Evolutionary conservation across 306 rosid genomes (phyloP).

Genomic region (Macrotyloma uniflorum): DNA sequence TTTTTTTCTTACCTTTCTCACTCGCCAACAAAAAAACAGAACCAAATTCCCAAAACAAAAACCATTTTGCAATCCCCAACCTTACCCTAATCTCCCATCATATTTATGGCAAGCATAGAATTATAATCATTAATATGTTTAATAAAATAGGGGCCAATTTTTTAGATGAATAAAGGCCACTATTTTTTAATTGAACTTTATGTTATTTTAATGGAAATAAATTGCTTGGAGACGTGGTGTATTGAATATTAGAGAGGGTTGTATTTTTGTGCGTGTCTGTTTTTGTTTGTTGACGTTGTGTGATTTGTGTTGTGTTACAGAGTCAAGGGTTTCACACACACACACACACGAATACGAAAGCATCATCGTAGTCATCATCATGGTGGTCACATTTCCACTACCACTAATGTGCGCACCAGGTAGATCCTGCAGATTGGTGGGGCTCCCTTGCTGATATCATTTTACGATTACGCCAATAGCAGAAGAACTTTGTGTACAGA

Average conservation of each 20-base stretch:
- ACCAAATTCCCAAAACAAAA: constrained; percentile 38
- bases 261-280: constrained; percentile 24
- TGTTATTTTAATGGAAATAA: background rate
- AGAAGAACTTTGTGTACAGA: background rate
- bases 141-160: background rate
- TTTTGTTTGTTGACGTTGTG: background rate
- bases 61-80: constrained; percentile 29
- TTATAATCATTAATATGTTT: background rate
- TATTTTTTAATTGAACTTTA: background rate
- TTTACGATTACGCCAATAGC: background rate
- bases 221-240: background rate
- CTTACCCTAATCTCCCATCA: constrained; percentile 32
- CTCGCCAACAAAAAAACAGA: constrained; percentile 36
- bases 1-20: background rate
- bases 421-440: constrained; percentile 41
- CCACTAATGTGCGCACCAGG: constrained; percentile 62
- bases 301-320: constrained; percentile 33
- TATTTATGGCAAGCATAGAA: constrained; percentile 39
- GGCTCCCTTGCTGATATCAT: constrained; percentile 40
- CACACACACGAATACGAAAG: background rate
- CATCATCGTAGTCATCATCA: constrained; percentile 18
- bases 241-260: background rate
- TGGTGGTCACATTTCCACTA: constrained; percentile 67
- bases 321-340: constrained; percentile 48
- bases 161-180: constrained; percentile 12